A percentile compares a stretch with the other conserved stretches of the same genome.
phyloP scores from a whole-genome alignment of 2,329 filamentous ascomycete genomes.

The Botrytis cinerea region DNA sequence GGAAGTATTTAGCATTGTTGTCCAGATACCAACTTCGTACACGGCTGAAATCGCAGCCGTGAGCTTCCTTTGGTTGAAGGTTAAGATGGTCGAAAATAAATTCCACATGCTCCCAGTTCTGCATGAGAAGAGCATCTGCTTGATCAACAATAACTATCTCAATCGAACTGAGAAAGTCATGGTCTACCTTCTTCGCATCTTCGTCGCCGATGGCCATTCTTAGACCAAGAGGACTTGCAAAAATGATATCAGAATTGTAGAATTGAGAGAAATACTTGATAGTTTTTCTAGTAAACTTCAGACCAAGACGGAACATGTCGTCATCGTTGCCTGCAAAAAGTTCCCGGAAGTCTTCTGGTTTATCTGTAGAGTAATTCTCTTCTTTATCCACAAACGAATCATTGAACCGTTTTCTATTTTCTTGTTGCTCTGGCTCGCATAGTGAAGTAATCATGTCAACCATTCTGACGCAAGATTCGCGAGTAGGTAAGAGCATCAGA shows the following conservation, averaged over 20 bases:
- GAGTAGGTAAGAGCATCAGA: conserved; percentile 84
- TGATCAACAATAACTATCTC: conserved; percentile 91
- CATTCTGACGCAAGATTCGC: conserved; percentile 78
- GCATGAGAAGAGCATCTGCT: conserved; percentile 90
- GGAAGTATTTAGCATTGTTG: conserved; percentile 73
- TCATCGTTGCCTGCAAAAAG: conserved; percentile 95
- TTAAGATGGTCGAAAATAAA: conserved; percentile 92
- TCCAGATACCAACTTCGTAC: conserved; percentile 94
- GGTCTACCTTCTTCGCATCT: conserved; percentile 68
- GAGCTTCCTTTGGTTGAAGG: conserved; percentile 81
- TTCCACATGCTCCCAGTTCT: conserved; percentile 97
- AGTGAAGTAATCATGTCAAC: conserved; percentile 75
- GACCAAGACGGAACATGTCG: conserved; percentile 92
- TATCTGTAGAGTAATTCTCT: conserved; percentile 68
- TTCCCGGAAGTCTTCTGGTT: conserved; percentile 83
- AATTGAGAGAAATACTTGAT: conserved; percentile 94
- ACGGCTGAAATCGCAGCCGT: conserved; percentile 91
- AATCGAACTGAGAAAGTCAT: conserved; percentile 91
- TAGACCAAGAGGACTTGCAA: conserved; percentile 86
- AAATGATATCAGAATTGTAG: conserved; percentile 93
- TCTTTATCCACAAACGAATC: conserved; percentile 75
- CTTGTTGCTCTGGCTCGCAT: conserved; percentile 84
- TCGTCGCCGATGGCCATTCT: conserved; percentile 85
- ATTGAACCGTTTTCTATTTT: conserved; percentile 90
- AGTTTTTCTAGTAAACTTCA: conserved; percentile 96